Base-by-base conservation (phyloP, 2,329 filamentous ascomycete genomes). In the Chaetomiaceae sp. region DNA sequence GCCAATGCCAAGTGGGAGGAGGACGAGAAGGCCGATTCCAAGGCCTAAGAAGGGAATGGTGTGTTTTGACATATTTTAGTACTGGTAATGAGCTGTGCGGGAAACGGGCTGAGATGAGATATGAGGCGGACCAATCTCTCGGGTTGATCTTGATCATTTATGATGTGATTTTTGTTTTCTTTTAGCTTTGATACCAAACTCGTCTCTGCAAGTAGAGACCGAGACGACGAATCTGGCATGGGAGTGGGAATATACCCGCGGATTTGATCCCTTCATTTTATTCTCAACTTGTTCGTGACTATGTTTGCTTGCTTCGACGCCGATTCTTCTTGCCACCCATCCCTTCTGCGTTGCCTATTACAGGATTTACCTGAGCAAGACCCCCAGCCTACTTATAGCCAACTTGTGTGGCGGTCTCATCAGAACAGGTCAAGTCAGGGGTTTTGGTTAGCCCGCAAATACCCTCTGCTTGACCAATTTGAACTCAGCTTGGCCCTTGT, bases 121-220 rank as follows among this genome's bases (percentile, higher is more conserved):
- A 44, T 43, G 40, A 7, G 11, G 14, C 25, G n/a, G 9, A n/a
- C n/a, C 18, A 23, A 10, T 23, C 13, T 34, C 18, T 34, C 10
- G 16, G 14, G 11, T n/a, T 25, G 11, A 5, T 16, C 11, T 38
- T 42, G 2, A 8, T 29, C 8, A 23, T 43, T n/a, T 18, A 16
- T n/a, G 43, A 4, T 29, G n/a, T 29, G 32, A n/a, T 37, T 37
- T 37, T 13, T 29, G n/a, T n/a, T n/a, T n/a, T n/a, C n/a, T n/a
- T 47, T 20, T 47, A 25, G 21, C n/a, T 27, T 37, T 47, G 44
- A 47, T 47, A 47, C 44, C 44, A 37, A 37, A n/a, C n/a, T 33
- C 41, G 27, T 25, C 37, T 48, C 29, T 33, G 29, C 29, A 18
- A n/a, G 27, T 1, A 23, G 16, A 25, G 18, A 47, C 14, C 11